These are phyloP conservation scores for Colletotrichum filicis DNA, from an alignment of 2,329 filamentous ascomycete species.

Conservation along the genomic window DNA sequence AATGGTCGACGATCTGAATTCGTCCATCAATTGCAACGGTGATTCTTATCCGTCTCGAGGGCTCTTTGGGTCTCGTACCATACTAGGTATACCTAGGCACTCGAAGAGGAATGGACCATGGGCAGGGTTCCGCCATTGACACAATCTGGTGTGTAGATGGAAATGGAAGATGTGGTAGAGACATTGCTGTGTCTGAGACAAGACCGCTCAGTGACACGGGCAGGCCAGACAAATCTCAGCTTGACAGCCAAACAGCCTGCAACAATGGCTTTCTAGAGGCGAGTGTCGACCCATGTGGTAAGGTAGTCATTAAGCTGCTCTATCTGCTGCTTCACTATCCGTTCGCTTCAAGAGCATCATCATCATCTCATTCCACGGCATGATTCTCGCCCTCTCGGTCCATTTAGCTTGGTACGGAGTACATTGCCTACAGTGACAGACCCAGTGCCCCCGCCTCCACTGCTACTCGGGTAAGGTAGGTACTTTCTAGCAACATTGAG, in stretches of 20 bases:
- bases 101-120: neutral
- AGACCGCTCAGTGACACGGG: neutral
- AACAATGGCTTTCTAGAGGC: neutral
- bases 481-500: constrained; percentile 1
- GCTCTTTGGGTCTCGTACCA: neutral
- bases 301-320: neutral
- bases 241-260: neutral
- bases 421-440: neutral
- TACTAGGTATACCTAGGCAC: neutral
- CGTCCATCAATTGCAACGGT: neutral
- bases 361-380: constrained; percentile 5
- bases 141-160: neutral
- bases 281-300: neutral
- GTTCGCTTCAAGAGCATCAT: neutral
- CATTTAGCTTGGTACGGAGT: neutral
- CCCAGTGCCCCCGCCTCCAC: neutral
- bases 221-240: neutral
- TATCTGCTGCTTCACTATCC: neutral
- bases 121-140: neutral
- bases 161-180: neutral
- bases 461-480: neutral
- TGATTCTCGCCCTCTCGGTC: constrained; percentile 12
- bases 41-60: neutral
- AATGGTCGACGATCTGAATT: constrained; percentile 17
- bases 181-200: neutral